Percentiles rank a stretch among this genome's conserved stretches.
Evolutionary conservation across 2,329 filamentous ascomycete species (phyloP).

Genomic region (Dactylella cylindrospora): DNA sequence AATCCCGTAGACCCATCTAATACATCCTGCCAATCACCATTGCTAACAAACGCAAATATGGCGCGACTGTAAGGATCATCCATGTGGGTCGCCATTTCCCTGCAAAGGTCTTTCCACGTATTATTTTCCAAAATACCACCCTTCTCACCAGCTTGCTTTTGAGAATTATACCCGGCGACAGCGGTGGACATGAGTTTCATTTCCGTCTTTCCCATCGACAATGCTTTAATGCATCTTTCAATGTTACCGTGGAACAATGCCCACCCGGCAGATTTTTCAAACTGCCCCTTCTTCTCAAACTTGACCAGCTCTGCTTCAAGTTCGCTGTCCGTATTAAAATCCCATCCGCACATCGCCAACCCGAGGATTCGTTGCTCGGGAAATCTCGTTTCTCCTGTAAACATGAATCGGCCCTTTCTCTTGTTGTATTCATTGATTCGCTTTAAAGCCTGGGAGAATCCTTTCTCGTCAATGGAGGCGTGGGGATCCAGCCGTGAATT

Average conservation of each 20-base stretch:
- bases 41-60: conserved; percentile 75
- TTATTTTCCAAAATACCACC: conserved; percentile 52
- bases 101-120: conserved; percentile 58
- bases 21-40: conserved; percentile 73
- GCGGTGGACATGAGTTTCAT: conserved; percentile 49
- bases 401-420: conserved; percentile 63
- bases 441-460: conserved; percentile 50
- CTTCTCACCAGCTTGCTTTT: conserved; percentile 42
- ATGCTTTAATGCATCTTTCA: conserved; percentile 46
- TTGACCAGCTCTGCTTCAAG: conserved; percentile 55
- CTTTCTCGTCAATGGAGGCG: conserved; percentile 46
- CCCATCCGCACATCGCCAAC: conserved; percentile 73
- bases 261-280: conserved; percentile 75
- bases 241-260: conserved; percentile 71
- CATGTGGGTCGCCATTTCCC: conserved; percentile 61
- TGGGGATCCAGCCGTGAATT: conserved; percentile 45
- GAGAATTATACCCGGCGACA: conserved; percentile 48
- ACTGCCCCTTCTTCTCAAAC: conserved; percentile 55
- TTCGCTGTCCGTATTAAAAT: conserved; percentile 58
- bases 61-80: conserved; percentile 78
- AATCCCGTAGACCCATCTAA: conserved; percentile 69
- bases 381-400: conserved; percentile 65
- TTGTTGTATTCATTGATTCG: conserved; percentile 65
- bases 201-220: conserved; percentile 46
- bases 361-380: conserved; percentile 73